Evolutionary conservation across 2,329 filamentous ascomycete genomes (phyloP), one percentile per base, ranked within the genome.

Genomic region (Chrysoporthe cubensis): DNA sequence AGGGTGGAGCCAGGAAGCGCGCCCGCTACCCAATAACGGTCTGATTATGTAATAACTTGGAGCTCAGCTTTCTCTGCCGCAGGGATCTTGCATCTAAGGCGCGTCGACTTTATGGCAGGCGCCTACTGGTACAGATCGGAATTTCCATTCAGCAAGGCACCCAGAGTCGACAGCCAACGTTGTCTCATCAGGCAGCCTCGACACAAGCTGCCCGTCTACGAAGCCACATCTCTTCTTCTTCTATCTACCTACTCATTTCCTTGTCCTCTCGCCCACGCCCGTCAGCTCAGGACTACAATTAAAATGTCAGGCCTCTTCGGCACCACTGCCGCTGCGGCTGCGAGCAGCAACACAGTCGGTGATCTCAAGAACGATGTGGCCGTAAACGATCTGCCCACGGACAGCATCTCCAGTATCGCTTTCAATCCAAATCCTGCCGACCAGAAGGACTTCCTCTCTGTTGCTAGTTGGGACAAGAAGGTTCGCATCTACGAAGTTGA

Each of bases 391-490:
- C 91, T 92, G 16, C 96, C 96, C 32, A 90, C 93, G 73, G 96
- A 99, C 80, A 92, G 91, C 79, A 91, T 98, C 75, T 94, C 94
- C 46, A 93, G 94, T 76, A 85, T 99, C 69, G 84, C 88, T 61
- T 99, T 97, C 82, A 75, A 84, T 75, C 75, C 81, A 70, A 75
- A 83, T 77, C 75, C 79, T 1, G 58, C 77, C 78, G 75, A 84
- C 84, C 64, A 86, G 82, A 78, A 79, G 72, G 93, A 98, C 74
- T 91, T 96, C 77, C 85, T 99, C 21, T 94, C 95, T 34, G 92
- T 97, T 46, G 84, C 93, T 60, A 97, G 93, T 74, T 99, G 96
- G 96, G 96, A 99, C 81, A 97, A 96, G 83, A 97, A 97, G 79
- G 93, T 98, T 71, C 91, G 94, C 76, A 95, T 99, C 77, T 99